Percentiles rank a stretch among this genome's conserved stretches.
These are phyloP conservation scores for sorghum (Sorghum bicolor) DNA, from an alignment of 176 grass and related monocot species.

Conservation along the genomic window DNA sequence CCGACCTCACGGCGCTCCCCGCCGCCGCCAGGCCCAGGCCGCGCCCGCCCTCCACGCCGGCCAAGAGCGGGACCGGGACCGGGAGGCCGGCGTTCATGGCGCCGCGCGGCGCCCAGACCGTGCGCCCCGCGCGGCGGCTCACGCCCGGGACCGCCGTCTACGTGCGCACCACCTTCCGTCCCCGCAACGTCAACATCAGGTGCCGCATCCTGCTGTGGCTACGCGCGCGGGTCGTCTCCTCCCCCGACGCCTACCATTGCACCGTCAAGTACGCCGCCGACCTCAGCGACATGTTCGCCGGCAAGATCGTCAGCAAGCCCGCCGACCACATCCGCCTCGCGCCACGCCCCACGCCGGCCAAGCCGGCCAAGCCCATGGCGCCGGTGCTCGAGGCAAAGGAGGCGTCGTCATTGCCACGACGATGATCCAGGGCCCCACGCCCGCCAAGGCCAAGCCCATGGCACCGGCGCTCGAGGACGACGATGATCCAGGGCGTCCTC, in stretches of 20 bases:
- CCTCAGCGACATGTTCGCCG: conserved; percentile 35
- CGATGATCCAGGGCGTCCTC: not conserved
- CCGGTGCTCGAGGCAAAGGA: not conserved
- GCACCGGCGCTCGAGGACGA: not conserved
- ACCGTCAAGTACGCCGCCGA: conserved; percentile 47
- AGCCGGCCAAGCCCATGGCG: not conserved
- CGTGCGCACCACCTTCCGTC: conserved; percentile 30
- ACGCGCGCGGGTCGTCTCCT: conserved; percentile 26
- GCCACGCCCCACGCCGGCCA: not conserved
- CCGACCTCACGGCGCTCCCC: conserved; percentile 2
- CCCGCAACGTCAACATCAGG: not conserved
- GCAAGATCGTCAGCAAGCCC: conserved; percentile 19
- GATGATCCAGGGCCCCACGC: not conserved
- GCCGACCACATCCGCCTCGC: not conserved
- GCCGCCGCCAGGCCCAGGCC: not conserved
- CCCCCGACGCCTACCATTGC: conserved; percentile 20
- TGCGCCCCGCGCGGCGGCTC: conserved; percentile 33
- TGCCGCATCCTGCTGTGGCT: conserved; percentile 22
- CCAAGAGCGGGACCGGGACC: not conserved
- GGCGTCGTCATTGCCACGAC: not conserved
- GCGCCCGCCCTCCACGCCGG: not conserved
- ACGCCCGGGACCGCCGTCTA: conserved; percentile 39
- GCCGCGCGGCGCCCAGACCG: conserved; percentile 9
- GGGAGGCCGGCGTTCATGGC: not conserved
- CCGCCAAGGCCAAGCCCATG: not conserved